phyloP scores from a whole-genome alignment of 2,329 filamentous ascomycete species.

The Trichoderma sp. region DNA sequence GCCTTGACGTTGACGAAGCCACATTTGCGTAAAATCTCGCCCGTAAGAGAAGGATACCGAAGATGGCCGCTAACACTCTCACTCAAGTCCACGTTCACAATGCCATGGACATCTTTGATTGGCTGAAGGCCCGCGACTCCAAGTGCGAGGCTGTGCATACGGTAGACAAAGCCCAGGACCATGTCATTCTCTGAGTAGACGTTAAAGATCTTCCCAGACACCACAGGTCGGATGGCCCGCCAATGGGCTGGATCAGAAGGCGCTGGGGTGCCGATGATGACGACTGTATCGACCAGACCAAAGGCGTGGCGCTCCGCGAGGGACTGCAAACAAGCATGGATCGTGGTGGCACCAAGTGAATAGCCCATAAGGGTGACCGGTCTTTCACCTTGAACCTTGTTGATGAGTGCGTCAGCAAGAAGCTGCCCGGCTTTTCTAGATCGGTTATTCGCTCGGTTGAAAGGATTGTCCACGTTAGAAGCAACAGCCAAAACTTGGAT shows the following conservation, averaged over 20 bases:
- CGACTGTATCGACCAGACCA: slow-evolving; percentile 77
- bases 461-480: slow-evolving; percentile 75
- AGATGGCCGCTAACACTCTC: slow-evolving; percentile 53
- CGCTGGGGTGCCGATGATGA: slow-evolving; percentile 77
- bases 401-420: slow-evolving; percentile 78
- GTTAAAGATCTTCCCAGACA: slow-evolving; percentile 80
- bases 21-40: slow-evolving; percentile 51
- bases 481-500: slow-evolving; percentile 64
- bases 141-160: slow-evolving; percentile 75
- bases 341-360: slow-evolving; percentile 75
- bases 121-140: slow-evolving; percentile 82
- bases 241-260: slow-evolving; percentile 71
- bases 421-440: slow-evolving; percentile 78
- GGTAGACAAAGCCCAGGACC: slow-evolving; percentile 82
- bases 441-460: slow-evolving; percentile 70
- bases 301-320: slow-evolving; percentile 78
- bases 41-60: slow-evolving; percentile 50
- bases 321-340: slow-evolving; percentile 75
- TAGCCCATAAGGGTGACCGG: slow-evolving; percentile 80
- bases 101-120: slow-evolving; percentile 63
- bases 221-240: slow-evolving; percentile 72
- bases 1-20: slow-evolving; percentile 48
- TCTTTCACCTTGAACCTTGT: slow-evolving; percentile 76
- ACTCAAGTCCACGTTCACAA: slow-evolving; percentile 56
- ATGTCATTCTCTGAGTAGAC: slow-evolving; percentile 86